Evolutionary conservation across 768 basidiomycete species (phyloP).

Genomic region (Tylopilus cervinicoccineus): DNA sequence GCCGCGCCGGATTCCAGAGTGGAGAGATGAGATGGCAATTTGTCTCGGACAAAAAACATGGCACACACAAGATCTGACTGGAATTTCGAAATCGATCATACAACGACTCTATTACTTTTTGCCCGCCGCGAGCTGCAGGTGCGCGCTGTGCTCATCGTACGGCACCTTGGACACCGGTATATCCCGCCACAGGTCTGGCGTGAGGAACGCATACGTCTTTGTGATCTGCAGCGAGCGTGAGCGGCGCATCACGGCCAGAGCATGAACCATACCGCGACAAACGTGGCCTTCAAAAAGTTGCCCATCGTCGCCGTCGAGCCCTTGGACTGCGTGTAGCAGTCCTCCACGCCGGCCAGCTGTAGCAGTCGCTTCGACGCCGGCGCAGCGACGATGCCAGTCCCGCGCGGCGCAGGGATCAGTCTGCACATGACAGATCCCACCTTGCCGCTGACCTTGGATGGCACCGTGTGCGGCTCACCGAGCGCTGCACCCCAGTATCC

Average conservation of each 20-base stretch:
- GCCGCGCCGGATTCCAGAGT: conserved; percentile 7
- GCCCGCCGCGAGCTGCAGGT: conserved; percentile 78
- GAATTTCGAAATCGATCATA: background rate
- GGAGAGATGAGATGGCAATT: too few relatives aligned
- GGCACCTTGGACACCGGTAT: conserved; percentile 87
- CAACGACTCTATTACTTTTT: conserved; percentile 53
- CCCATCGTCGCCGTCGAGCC: conserved; percentile 99
- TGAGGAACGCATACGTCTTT: conserved; percentile 97
- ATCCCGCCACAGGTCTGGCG: conserved; percentile 96
- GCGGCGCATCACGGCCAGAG: background rate
- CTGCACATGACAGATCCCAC: conserved; percentile 99
- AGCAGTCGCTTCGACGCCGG: conserved; percentile 95
- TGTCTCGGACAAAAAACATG: too few relatives aligned
- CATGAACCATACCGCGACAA: conserved; percentile 67
- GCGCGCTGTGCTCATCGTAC: conserved; percentile 93
- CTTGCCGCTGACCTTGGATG: conserved; percentile 97
- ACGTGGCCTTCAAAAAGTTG: conserved; percentile 98
- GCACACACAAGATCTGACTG: too few relatives aligned
- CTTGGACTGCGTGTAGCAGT: conserved; percentile 96
- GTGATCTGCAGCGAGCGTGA: conserved; percentile 60
- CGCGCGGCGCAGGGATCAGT: conserved; percentile 96
- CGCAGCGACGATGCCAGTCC: conserved; percentile 99
- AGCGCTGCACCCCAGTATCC: conserved; percentile 99
- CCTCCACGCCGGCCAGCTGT: conserved; percentile 96
- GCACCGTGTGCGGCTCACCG: conserved; percentile 98